Percentiles rank a stretch among this genome's conserved stretches.
phyloP scores from a whole-genome alignment of 345 rosid species.

The Sisymbrium altissimum region DNA sequence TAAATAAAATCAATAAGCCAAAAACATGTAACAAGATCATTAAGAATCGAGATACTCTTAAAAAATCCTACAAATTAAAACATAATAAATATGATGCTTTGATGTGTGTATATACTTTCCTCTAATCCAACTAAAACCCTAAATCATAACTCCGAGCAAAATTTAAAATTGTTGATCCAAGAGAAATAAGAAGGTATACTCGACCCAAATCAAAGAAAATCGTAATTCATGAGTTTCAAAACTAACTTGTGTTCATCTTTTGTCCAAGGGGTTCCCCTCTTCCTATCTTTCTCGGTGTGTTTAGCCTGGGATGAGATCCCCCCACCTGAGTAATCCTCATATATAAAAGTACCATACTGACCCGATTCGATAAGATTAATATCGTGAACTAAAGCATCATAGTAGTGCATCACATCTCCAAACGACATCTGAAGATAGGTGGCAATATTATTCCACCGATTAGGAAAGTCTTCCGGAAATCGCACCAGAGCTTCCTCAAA shows the following conservation, averaged over 20 bases:
- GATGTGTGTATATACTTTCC: not conserved
- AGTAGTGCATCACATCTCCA: conserved; percentile 41
- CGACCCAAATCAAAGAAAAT: not conserved
- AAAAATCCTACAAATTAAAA: no score
- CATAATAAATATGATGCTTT: no score
- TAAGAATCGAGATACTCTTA: not conserved
- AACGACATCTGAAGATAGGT: conserved; percentile 35
- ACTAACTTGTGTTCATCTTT: conserved; percentile 7
- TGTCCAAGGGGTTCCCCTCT: conserved; percentile 52
- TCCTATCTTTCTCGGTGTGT: conserved; percentile 30
- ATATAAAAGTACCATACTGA: conserved; percentile 38
- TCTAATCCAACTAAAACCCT: not conserved
- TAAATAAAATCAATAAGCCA: not conserved
- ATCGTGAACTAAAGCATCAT: conserved; percentile 47
- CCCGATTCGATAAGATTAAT: conserved; percentile 55
- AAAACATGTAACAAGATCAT: not conserved
- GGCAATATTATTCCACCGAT: conserved; percentile 50
- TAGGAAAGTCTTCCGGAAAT: conserved; percentile 39
- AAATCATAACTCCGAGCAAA: not conserved
- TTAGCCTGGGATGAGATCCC: conserved; percentile 26
- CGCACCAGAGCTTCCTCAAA: conserved; percentile 49
- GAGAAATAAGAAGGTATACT: no score
- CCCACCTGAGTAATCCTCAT: conserved; percentile 20
- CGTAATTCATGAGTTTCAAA: not conserved
- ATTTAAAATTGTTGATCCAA: no score